phyloP scores from a whole-genome alignment of 1,139 yeast genomes.

The Spencermartinsiella ligniputridi region DNA sequence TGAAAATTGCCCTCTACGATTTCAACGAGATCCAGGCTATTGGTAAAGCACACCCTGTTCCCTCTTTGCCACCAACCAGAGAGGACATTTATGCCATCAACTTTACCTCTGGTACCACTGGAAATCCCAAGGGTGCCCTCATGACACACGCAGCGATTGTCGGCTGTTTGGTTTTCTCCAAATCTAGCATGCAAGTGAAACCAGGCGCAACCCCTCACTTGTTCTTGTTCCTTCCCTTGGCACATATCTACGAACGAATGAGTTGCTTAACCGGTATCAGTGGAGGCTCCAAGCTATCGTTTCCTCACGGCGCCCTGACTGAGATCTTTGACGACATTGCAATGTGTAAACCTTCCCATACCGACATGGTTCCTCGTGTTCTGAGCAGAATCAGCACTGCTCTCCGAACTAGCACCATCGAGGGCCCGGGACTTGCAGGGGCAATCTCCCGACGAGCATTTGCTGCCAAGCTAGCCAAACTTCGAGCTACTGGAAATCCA shows the following conservation, averaged over 20 bases:
- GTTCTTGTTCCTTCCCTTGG: slow-evolving; percentile 55
- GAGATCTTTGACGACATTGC: slow-evolving; percentile 54
- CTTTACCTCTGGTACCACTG: slow-evolving; percentile 78
- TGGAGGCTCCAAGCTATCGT: slow-evolving; percentile 39
- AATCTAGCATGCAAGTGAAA: slow-evolving; percentile 22
- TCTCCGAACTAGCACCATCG: slow-evolving; percentile 38
- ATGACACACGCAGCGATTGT: slow-evolving; percentile 51
- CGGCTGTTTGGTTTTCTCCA: slow-evolving; percentile 42
- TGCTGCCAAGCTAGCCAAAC: slow-evolving; percentile 36
- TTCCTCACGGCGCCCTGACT: slow-evolving; percentile 43
- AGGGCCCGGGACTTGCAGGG: slow-evolving; percentile 36
- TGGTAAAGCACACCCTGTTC: slow-evolving; percentile 48
- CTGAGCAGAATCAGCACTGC: slow-evolving; percentile 58
- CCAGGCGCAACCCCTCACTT: slow-evolving; percentile 22
- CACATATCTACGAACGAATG: slow-evolving; percentile 61
- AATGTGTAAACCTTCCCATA: slow-evolving; percentile 48
- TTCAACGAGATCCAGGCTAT: slow-evolving; percentile 50
- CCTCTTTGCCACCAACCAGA: slow-evolving; percentile 48
- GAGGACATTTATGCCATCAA: slow-evolving; percentile 60
- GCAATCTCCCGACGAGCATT: slow-evolving; percentile 36
- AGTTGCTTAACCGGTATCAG: slow-evolving; percentile 21
- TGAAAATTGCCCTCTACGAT: slow-evolving; percentile 41
- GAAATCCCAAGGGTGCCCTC: slow-evolving; percentile 71
- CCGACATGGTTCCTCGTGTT: slow-evolving; percentile 63
- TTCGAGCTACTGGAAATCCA: slow-evolving; percentile 37